phyloP scores from a whole-genome alignment of 2,329 filamentous ascomycete species.

The Pseudocercospora vitis region DNA sequence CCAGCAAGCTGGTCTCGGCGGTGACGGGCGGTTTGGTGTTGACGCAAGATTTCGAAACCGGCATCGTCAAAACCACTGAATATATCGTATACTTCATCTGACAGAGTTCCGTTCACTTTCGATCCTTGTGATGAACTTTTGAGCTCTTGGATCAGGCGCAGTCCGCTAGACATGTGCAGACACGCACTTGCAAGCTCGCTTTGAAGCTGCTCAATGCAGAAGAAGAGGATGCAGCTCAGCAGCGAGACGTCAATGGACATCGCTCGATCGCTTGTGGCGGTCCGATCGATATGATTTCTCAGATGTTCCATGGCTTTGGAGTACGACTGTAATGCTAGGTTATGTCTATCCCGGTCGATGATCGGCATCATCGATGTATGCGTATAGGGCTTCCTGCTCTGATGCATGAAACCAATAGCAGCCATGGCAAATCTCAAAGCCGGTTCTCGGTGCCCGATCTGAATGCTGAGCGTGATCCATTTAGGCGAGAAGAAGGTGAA shows the following conservation, averaged over 20 bases:
- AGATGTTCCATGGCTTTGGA: constrained; percentile 6
- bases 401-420: constrained; percentile 14
- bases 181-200: constrained; percentile 12
- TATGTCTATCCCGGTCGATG: background rate
- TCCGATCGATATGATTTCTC: background rate
- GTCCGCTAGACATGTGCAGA: constrained; percentile 13
- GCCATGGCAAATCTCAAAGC: constrained; percentile 11
- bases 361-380: constrained; percentile 12
- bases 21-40: background rate
- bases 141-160: constrained; percentile 7
- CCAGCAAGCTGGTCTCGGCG: background rate
- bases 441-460: constrained; percentile 11
- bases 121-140: background rate
- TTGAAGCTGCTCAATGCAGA: constrained; percentile 15
- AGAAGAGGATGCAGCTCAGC: constrained; percentile 16
- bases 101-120: background rate
- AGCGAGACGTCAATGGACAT: constrained; percentile 1
- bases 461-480: constrained; percentile 9
- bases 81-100: background rate
- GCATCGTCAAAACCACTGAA: constrained; percentile 11
- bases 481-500: constrained; percentile 7
- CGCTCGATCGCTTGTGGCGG: background rate
- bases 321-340: constrained; percentile 7
- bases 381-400: constrained; percentile 3
- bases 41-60: constrained; percentile 4